Evolutionary conservation across 139 green algal species (phyloP).

Genomic region (Chlorella sp.): DNA sequence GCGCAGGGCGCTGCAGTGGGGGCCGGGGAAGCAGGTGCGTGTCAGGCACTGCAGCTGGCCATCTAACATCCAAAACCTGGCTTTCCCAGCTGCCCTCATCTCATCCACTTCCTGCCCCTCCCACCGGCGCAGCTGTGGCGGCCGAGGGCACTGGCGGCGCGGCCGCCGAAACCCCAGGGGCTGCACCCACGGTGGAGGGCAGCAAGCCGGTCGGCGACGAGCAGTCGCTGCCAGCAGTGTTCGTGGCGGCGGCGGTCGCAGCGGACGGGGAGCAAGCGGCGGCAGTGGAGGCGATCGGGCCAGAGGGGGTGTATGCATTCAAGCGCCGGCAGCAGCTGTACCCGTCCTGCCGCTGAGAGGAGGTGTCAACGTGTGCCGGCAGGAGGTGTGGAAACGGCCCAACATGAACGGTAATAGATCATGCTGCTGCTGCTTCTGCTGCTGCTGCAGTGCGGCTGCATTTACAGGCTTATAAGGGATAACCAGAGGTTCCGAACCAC

Average conservation of each 20-base stretch:
- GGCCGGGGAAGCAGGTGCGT: neutral
- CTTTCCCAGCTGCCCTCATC: neutral
- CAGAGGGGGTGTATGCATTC: constrained; percentile 49
- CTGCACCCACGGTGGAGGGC: neutral
- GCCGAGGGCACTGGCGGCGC: neutral
- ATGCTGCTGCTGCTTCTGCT: no score
- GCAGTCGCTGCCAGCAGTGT: neutral
- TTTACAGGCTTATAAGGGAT: no score
- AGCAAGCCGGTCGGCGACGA: neutral
- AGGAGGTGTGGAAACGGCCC: no score
- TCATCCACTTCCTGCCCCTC: neutral
- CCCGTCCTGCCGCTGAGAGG: no score
- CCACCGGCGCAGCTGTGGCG: neutral
- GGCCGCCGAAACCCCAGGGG: neutral
- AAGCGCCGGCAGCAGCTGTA: constrained; percentile 62
- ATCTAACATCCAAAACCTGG: neutral
- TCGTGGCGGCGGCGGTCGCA: neutral
- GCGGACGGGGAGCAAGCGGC: neutral
- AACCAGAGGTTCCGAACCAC: no score
- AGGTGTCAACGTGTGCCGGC: no score
- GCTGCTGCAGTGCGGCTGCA: no score
- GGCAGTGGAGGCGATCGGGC: constrained; percentile 26
- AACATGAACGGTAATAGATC: no score
- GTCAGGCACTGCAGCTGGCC: neutral
- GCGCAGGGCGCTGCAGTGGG: neutral